A percentile compares a stretch with the other conserved stretches of the same genome.
Conservation (phyloP, 805 yeast genomes). For the Cyberlindnera veronae region DNA sequence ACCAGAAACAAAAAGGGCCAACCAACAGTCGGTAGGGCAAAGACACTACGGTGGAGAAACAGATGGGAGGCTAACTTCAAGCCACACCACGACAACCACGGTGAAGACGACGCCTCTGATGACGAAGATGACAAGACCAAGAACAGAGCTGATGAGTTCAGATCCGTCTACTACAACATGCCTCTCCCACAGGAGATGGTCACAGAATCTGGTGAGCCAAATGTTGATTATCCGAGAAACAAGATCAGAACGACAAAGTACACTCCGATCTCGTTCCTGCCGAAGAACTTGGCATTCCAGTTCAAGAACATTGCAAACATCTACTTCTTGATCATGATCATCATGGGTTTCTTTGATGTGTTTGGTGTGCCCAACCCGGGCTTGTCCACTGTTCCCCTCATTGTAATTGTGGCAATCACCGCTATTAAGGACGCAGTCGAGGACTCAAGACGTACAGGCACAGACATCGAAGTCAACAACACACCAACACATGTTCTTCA, state of each 20-base stretch:
- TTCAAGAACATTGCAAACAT: constrained; percentile 87
- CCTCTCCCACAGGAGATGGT: constrained; percentile 54
- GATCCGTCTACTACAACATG: constrained; percentile 58
- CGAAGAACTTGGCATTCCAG: constrained; percentile 77
- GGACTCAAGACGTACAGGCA: constrained; percentile 68
- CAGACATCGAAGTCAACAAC: constrained; percentile 73
- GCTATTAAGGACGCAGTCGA: constrained; percentile 79
- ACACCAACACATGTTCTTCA: constrained; percentile 61
- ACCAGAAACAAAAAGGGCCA: constrained; percentile 70
- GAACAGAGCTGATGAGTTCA: constrained; percentile 37
- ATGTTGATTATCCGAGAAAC: constrained; percentile 69
- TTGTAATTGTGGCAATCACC: constrained; percentile 71
- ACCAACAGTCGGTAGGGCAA: constrained; percentile 57
- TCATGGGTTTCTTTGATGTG: constrained; percentile 71
- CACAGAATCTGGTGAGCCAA: constrained; percentile 61
- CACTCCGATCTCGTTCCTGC: constrained; percentile 85
- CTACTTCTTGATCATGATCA: constrained; percentile 75
- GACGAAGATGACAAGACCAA: constrained; percentile 31
- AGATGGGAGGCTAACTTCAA: constrained; percentile 24
- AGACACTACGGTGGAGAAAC: constrained; percentile 52
- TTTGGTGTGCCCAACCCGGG: constrained; percentile 83
- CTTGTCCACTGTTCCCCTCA: constrained; percentile 71
- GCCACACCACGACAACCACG: constrained; percentile 31
- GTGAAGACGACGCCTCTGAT: constrained; percentile 26
- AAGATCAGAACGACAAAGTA: constrained; percentile 94